Base-by-base conservation (phyloP, 2,329 filamentous ascomycete genomes). In the Ophiostoma montium region DNA sequence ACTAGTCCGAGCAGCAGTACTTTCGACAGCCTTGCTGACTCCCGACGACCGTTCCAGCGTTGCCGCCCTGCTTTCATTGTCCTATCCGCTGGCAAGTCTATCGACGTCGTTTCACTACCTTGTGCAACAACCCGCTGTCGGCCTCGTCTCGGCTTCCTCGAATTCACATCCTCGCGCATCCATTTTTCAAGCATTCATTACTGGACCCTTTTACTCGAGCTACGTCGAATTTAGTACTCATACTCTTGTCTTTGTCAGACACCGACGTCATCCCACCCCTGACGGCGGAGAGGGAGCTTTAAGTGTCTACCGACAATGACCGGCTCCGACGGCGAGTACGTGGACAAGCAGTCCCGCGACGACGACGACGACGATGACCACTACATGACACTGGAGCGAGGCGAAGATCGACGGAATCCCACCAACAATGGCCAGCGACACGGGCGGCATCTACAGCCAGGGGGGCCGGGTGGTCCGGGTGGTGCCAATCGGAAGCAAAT, bases 291-390 rank as follows among this genome's bases (percentile, higher is more conserved):
- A 44, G 41, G 41, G 41, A 45, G 47, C 27, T 33, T 15, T 33
- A 16, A 31, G n/a, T 19, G 13, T 13, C 2, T 21, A 21, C 15
- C 18, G 43, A 38, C 36, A 55, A 86, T 86, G 82, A 78, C 80
- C 50, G 81, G 84, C 65, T 85, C 81, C 16, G 82, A 86, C 60
- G 82, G 77, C 63, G 81, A 85, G 56, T 85, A 78, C 61, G 72
- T 82, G 53, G 74, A 78, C 52, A 75, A 75, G 58, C 69, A 71
- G 61, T 27, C 23, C 23, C 23, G 23, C 8, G 82, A 79, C 21
- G 80, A 82, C 57, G 80, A 84, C 58, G 81, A 82, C 54, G 70
- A 79, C 52, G 67, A 70, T 53, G 68, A 70, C 56, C 68, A 72
- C 57, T 67, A 65, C 39, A 65, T 70, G 55, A 67, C 64, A 48